These are phyloP conservation scores for Colletotrichum brevisporum DNA, from an alignment of 2,329 filamentous ascomycete genomes.

Conservation along the genomic window DNA sequence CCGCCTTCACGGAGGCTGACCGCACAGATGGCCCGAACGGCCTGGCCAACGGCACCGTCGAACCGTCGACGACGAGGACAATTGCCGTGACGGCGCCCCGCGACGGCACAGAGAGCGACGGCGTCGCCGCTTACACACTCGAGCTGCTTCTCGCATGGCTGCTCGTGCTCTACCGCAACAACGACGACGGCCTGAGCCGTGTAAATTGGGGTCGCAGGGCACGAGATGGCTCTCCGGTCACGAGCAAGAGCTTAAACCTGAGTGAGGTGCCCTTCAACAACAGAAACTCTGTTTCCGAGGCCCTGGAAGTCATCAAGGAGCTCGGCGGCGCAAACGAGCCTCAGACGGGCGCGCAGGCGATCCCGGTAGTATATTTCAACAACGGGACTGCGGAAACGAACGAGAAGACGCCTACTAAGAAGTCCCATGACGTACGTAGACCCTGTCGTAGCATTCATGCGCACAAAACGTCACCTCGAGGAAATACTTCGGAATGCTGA, in stretches of 20 bases:
- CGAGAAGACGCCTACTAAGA: conserved; percentile 34
- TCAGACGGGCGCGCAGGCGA: conserved; percentile 12
- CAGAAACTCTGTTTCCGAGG: conserved; percentile 33
- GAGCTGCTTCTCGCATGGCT: conserved; percentile 45
- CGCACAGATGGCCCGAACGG: conserved; percentile 19
- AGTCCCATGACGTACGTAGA: conserved; percentile 34
- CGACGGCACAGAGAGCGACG: conserved; percentile 6
- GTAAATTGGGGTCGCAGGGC: conserved; percentile 40
- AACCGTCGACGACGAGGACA: conserved; percentile 38
- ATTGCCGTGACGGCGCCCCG: conserved; percentile 24
- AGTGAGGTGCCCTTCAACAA: conserved; percentile 40
- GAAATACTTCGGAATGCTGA: conserved; percentile 16
- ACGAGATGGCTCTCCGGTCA: conserved; percentile 21
- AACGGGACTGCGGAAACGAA: conserved; percentile 30
- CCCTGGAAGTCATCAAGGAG: conserved; percentile 31
- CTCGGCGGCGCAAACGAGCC: conserved; percentile 12
- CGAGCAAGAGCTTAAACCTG: conserved; percentile 31
- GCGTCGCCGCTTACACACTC: conserved; percentile 30
- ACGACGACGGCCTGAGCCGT: conserved; percentile 40
- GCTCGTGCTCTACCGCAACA: conserved; percentile 43
- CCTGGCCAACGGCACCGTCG: conserved; percentile 23
- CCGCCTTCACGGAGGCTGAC: conserved; percentile 34
- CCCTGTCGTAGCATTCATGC: neutral
- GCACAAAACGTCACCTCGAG: neutral
- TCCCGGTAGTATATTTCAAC: conserved; percentile 41